Evolutionary conservation across 495 filamentous ascomycete genomes (phyloP), one percentile per base, ranked within the genome.

Genomic region (Penicillium maclennaniae): DNA sequence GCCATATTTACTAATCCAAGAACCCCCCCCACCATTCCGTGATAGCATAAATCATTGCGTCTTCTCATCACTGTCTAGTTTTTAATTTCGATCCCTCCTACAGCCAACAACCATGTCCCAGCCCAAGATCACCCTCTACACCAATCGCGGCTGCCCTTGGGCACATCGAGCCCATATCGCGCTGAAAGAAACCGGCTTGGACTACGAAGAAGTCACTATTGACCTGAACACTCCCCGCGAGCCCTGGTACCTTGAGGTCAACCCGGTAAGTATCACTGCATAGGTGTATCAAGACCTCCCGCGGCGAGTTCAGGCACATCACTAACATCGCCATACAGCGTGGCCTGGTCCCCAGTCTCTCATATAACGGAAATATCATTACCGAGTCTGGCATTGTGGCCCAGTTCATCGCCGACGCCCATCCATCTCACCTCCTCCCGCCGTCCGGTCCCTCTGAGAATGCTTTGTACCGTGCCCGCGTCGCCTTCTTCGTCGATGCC

Each of bases 191-290:
- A 79, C 91, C 12, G 78, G 80, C 25, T 62, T 95, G 17, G 79
- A 85, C 1, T 93, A 83, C 56, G 83, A 92, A 55, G 87, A 92
- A 59, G 87, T 91, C 59, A 84, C 82, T 47, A 91, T 96, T 64
- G 86, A 91, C 63, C 77, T 96, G 42, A 60, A 68, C 56, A 78
- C 60, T 4, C 91, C 91, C 0, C 84, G 90, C 9, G 87, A 88
- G 45, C 74, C 81, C n/a, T 91, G 88, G 79, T 95, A 95, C 67
- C 80, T 95, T 4, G 76, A 87, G 44, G 73, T 96, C 65, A 96
- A 95, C 72, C 91, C 89, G 0, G 82, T 84, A 73, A 49, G 60
- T 49, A 36, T 17, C 25, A 8, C 6, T 15, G 31, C 31, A 9
- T 23, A 34, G 10, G 31, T 34, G 6, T 12, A 41, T 37, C 23